phyloP scores from a whole-genome alignment of 2,329 filamentous ascomycete genomes.

The Chrysoporthe puriensis region DNA sequence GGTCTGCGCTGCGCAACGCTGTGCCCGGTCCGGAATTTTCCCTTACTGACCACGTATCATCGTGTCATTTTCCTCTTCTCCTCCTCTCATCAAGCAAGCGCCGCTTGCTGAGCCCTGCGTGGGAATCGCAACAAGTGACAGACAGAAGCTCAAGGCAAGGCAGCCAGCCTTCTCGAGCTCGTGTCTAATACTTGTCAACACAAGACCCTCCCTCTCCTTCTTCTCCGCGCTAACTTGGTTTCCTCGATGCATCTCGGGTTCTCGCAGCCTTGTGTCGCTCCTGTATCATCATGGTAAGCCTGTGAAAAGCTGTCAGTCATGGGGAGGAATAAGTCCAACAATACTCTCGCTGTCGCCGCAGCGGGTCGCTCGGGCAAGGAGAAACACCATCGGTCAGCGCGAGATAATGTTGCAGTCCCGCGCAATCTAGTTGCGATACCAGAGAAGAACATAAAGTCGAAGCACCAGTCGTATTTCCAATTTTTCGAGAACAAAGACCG shows the following conservation, averaged over 20 bases:
- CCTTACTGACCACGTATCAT: slow-evolving; percentile 15
- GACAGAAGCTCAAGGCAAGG: slow-evolving; percentile 4
- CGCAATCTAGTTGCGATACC: slow-evolving; percentile 37
- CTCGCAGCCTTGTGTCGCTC: slow-evolving; percentile 72
- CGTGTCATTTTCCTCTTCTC: slow-evolving; percentile 34
- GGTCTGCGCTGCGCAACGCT: slow-evolving; percentile 4
- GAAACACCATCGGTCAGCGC: slow-evolving; percentile 37
- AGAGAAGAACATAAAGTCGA: slow-evolving; percentile 45
- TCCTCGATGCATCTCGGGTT: slow-evolving; percentile 8
- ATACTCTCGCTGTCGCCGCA: slow-evolving; percentile 31
- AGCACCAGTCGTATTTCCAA: slow-evolving; percentile 67
- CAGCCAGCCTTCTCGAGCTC: slow-evolving; percentile 8
- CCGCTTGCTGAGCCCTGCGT: slow-evolving; percentile 19
- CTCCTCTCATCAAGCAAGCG: slow-evolving; percentile 30
- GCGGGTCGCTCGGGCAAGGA: slow-evolving; percentile 38
- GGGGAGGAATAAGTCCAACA: slow-evolving; percentile 25
- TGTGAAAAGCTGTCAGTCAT: slow-evolving; percentile 32
- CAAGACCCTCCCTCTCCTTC: slow-evolving; percentile 5
- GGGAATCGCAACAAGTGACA: slow-evolving; percentile 14
- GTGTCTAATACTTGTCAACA: slow-evolving; percentile 18
- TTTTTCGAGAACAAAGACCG: slow-evolving; percentile 66
- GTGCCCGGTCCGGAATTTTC: neutral
- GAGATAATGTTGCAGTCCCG: slow-evolving; percentile 33
- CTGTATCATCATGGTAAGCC: slow-evolving; percentile 85
- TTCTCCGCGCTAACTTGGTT: slow-evolving; percentile 16